Evolutionary conservation across 2,329 filamentous ascomycete species (phyloP).

Genomic region (Alternaria arborescens): DNA sequence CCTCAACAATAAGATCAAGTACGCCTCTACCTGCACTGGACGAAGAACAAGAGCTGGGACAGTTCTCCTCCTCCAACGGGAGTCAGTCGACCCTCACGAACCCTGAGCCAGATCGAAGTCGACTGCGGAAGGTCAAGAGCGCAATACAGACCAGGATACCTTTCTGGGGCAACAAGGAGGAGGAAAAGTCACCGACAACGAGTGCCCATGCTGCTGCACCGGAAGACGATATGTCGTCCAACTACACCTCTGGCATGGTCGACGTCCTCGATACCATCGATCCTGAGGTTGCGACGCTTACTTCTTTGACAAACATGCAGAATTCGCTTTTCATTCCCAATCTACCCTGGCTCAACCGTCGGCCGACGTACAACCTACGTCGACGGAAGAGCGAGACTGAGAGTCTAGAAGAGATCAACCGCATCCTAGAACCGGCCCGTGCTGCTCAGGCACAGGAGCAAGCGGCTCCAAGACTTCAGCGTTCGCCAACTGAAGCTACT

Average conservation of each 20-base stretch:
- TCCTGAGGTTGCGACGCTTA: slow-evolving; percentile 82
- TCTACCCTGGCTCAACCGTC: slow-evolving; percentile 79
- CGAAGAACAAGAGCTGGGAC: slow-evolving; percentile 37
- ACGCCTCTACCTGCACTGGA: slow-evolving; percentile 42
- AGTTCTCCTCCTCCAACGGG: slow-evolving; percentile 27
- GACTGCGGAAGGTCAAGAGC: slow-evolving; percentile 40
- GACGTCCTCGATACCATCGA: slow-evolving; percentile 77
- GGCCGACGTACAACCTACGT: slow-evolving; percentile 79
- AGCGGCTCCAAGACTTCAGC: slow-evolving; percentile 34
- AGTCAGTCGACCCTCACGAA: slow-evolving; percentile 25
- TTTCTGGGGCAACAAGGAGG: slow-evolving; percentile 34
- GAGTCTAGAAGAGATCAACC: slow-evolving; percentile 44
- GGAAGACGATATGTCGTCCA: slow-evolving; percentile 21
- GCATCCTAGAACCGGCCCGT: slow-evolving; percentile 33
- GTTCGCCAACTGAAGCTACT: slow-evolving; percentile 37
- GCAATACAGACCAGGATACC: slow-evolving; percentile 41
- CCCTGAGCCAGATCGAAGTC: slow-evolving; percentile 24
- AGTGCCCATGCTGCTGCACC: neutral
- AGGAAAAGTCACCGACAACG: slow-evolving; percentile 14
- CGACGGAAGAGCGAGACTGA: slow-evolving; percentile 54
- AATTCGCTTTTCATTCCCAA: slow-evolving; percentile 89
- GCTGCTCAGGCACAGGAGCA: slow-evolving; percentile 29
- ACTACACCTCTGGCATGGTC: slow-evolving; percentile 70
- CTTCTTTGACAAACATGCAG: slow-evolving; percentile 86
- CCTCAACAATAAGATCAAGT: slow-evolving; percentile 32